Evolutionary conservation across 306 rosid species (phyloP).

Genomic region (Vigna angularis): DNA sequence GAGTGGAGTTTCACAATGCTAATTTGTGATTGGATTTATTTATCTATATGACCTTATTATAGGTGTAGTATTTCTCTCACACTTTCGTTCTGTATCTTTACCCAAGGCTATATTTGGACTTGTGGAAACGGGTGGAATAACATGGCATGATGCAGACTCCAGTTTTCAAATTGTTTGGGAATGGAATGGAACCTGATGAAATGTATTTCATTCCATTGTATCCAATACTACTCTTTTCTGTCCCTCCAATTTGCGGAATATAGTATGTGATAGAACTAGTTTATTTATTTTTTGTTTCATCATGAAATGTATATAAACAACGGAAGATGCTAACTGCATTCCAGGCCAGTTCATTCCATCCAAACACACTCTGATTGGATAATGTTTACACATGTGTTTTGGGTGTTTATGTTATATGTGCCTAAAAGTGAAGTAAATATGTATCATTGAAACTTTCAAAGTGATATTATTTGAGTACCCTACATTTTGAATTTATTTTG

Average conservation of each 20-base stretch:
- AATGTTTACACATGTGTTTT: constrained; percentile 5
- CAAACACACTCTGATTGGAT: constrained; percentile 8
- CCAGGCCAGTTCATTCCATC: not conserved
- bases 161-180: constrained; percentile 1
- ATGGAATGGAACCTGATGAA: constrained; percentile 1
- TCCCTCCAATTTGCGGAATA: not conserved
- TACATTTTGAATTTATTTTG: constrained; percentile 21
- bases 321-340: not conserved
- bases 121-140: not conserved
- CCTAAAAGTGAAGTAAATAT: constrained; percentile 17
- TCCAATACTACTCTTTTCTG: not conserved
- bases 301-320: not conserved
- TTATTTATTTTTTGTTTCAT: not conserved
- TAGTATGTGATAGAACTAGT: not conserved
- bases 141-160: constrained; percentile 12
- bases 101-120: not conserved
- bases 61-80: constrained; percentile 30
- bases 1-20: constrained; percentile 23
- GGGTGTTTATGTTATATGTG: constrained; percentile 12
- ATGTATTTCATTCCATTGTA: constrained; percentile 24
- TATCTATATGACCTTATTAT: constrained; percentile 12
- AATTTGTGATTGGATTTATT: not conserved
- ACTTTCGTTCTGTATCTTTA: constrained; percentile 3
- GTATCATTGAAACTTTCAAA: constrained; percentile 18
- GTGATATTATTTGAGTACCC: constrained; percentile 15